These are phyloP conservation scores for Candida maris DNA, from an alignment of 805 yeast species.

Conservation along the genomic window DNA sequence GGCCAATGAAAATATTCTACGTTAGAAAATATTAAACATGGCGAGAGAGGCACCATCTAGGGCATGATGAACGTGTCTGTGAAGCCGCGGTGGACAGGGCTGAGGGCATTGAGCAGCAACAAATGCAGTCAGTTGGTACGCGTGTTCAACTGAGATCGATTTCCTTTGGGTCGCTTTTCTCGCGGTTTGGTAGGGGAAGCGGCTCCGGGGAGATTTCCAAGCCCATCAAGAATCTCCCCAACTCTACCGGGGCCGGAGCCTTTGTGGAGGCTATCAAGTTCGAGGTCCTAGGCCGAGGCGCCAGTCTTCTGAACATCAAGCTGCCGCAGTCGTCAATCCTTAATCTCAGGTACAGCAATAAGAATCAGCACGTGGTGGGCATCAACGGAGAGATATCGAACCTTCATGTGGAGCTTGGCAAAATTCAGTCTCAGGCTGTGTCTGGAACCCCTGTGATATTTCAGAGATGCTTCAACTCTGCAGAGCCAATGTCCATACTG, in stretches of 20 bases:
- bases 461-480: constrained; percentile 33
- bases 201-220: constrained; percentile 9
- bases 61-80: background rate
- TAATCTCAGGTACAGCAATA: constrained; percentile 33
- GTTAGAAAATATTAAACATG: background rate
- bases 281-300: constrained; percentile 38
- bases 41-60: background rate
- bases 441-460: constrained; percentile 22
- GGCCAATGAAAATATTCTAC: constrained; percentile 2
- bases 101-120: background rate
- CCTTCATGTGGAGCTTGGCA: constrained; percentile 28
- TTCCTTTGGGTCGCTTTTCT: constrained; percentile 17
- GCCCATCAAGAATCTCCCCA: constrained; percentile 29
- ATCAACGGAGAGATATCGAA: constrained; percentile 39
- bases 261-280: constrained; percentile 42
- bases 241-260: constrained; percentile 44
- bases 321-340: constrained; percentile 41
- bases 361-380: constrained; percentile 40
- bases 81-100: background rate
- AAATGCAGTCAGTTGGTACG: background rate
- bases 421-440: constrained; percentile 10
- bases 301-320: constrained; percentile 39
- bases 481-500: constrained; percentile 31
- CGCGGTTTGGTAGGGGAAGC: constrained; percentile 8
- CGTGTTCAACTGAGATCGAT: constrained; percentile 10